Evolutionary conservation across 1,284 basidiomycete genomes (phyloP).

Genomic region (Xerocomus minutiporus): DNA sequence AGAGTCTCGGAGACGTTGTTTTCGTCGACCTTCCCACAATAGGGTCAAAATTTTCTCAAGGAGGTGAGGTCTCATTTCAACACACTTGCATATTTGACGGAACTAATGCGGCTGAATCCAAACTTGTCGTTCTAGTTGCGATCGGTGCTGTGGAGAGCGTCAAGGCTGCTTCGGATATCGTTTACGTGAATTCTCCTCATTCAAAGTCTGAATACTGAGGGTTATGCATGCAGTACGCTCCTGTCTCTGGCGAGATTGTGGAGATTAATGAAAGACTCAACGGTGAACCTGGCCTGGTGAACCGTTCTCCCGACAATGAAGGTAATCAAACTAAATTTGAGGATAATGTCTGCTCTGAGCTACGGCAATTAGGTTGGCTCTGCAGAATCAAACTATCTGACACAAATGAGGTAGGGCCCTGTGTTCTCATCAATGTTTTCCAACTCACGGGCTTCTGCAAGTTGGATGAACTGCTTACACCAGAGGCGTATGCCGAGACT

Average conservation of each 20-base stretch:
- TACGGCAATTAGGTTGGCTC: slow-evolving; percentile 72
- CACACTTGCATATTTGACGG: not conserved
- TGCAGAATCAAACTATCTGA: slow-evolving; percentile 87
- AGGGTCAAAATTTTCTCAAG: slow-evolving; percentile 69
- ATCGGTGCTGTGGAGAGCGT: slow-evolving; percentile 98
- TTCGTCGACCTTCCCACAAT: slow-evolving; percentile 87
- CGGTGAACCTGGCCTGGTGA: slow-evolving; percentile 75
- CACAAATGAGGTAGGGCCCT: slow-evolving; percentile 61
- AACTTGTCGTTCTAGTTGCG: slow-evolving; percentile 51
- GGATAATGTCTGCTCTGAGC: not conserved
- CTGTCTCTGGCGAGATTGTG: slow-evolving; percentile 80
- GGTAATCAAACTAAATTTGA: slow-evolving; percentile 50
- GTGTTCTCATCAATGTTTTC: slow-evolving; percentile 20
- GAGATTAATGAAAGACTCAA: slow-evolving; percentile 77
- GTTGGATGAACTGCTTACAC: slow-evolving; percentile 72
- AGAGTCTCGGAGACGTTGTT: slow-evolving; percentile 90
- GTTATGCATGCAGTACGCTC: slow-evolving; percentile 67
- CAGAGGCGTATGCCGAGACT: slow-evolving; percentile 74
- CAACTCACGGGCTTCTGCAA: slow-evolving; percentile 30
- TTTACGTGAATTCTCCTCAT: slow-evolving; percentile 36
- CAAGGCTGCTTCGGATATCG: slow-evolving; percentile 96
- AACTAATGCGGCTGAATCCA: slow-evolving; percentile 6
- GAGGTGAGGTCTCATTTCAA: slow-evolving; percentile 54
- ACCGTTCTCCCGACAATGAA: slow-evolving; percentile 83
- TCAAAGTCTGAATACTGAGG: slow-evolving; percentile 8